phyloP scores from a whole-genome alignment of 805 yeast species.

The Pichia thaimueangensis region DNA sequence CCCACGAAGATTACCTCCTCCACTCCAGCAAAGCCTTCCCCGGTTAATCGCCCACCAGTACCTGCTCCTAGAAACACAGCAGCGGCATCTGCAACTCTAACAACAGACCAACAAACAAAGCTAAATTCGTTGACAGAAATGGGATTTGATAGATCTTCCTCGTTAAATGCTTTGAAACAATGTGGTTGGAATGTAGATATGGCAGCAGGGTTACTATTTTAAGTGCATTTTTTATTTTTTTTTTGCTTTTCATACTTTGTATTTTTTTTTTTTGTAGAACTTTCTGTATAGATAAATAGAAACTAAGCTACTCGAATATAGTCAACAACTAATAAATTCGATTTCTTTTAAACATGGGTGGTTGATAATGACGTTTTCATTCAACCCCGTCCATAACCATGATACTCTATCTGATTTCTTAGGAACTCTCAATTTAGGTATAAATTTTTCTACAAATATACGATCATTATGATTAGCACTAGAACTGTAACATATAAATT shows the following conservation, averaged over 20 bases:
- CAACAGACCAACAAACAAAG: slow-evolving; percentile 22
- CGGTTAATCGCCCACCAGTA: slow-evolving; percentile 11
- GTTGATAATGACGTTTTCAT: slow-evolving; percentile 47
- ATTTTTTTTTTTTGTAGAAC: not conserved
- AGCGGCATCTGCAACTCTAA: slow-evolving; percentile 14
- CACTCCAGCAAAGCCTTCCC: not conserved
- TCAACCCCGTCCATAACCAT: slow-evolving; percentile 65
- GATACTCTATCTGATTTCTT: slow-evolving; percentile 36
- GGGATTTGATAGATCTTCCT: slow-evolving; percentile 67
- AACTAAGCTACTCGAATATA: not conserved
- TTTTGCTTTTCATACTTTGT: too few relatives aligned
- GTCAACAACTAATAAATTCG: slow-evolving; percentile 7
- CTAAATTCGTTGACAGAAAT: slow-evolving; percentile 47
- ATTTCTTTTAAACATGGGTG: slow-evolving; percentile 44
- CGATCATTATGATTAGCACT: slow-evolving; percentile 79
- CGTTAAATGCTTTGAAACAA: slow-evolving; percentile 53
- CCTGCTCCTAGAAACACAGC: slow-evolving; percentile 9
- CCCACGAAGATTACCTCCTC: not conserved
- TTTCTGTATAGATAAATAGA: not conserved
- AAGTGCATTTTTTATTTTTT: too few relatives aligned
- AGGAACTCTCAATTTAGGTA: slow-evolving; percentile 56
- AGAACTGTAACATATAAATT: slow-evolving; percentile 70
- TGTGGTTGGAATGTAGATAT: slow-evolving; percentile 75
- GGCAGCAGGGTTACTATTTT: slow-evolving; percentile 76
- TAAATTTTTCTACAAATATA: slow-evolving; percentile 73